These are phyloP conservation scores for Olyra latifolia DNA, from an alignment of 176 grass and related monocot species.

Conservation along the genomic window DNA sequence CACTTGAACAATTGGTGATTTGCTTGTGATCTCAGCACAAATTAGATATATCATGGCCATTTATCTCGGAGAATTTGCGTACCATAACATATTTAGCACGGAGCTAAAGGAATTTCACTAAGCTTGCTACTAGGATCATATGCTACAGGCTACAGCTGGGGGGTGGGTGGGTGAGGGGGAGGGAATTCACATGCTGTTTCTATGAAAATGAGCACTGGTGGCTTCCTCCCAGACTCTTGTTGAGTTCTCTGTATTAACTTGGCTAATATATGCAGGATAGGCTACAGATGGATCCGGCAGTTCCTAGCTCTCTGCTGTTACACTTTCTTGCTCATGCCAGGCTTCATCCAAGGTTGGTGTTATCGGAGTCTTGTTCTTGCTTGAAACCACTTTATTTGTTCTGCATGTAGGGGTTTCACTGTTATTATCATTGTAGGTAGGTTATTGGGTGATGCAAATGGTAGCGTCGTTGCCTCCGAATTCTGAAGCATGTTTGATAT, in stretches of 20 bases:
- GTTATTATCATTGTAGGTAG: neutral
- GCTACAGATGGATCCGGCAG: constrained; percentile 90
- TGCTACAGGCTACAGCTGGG: neutral
- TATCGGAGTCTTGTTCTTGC: neutral
- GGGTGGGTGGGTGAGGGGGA: no score
- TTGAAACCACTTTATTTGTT: neutral
- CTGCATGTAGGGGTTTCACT: neutral
- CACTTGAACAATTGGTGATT: neutral
- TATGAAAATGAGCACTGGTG: neutral
- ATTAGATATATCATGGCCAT: neutral
- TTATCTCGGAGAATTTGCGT: neutral
- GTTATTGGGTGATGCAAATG: neutral
- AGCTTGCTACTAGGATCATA: neutral
- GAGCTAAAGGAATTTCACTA: neutral
- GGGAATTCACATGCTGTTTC: neutral
- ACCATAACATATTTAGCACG: neutral
- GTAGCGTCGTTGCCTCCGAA: neutral
- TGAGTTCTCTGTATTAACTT: constrained; percentile 38
- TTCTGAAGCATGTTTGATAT: neutral
- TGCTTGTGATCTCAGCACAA: neutral
- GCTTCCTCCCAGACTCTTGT: neutral
- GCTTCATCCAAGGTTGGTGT: constrained; percentile 79
- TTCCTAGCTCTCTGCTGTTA: constrained; percentile 86
- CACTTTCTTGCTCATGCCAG: constrained; percentile 78
- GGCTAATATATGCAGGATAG: constrained; percentile 60